Conservation (phyloP, 495 filamentous ascomycete genomes). For the Penicillium soppii region DNA sequence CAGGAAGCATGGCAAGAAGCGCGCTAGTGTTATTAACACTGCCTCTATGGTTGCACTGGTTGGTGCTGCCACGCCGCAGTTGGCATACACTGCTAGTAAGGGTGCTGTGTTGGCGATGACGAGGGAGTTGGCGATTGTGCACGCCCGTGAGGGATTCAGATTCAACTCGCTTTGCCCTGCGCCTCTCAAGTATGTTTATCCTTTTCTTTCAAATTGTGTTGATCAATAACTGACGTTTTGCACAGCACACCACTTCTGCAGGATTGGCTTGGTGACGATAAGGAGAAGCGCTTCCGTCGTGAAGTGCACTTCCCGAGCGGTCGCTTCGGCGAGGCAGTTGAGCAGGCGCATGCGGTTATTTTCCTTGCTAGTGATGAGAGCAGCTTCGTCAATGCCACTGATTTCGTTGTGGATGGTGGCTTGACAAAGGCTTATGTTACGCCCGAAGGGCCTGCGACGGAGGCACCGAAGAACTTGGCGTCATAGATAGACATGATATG, state of each 20-base stretch:
- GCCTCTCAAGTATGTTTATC: constrained; percentile 67
- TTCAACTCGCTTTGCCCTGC: constrained; percentile 96
- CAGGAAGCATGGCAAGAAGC: constrained; percentile 57
- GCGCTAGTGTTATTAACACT: constrained; percentile 87
- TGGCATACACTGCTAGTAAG: constrained; percentile 56
- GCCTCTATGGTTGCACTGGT: constrained; percentile 90
- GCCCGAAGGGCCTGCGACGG: constrained; percentile 70
- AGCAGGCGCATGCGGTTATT: constrained; percentile 87
- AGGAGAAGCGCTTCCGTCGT: constrained; percentile 72
- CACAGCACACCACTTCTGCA: constrained; percentile 71
- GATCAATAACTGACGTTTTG: background rate
- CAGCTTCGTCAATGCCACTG: constrained; percentile 82
- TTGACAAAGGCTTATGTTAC: constrained; percentile 94
- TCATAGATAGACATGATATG: background rate
- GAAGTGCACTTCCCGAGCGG: constrained; percentile 91
- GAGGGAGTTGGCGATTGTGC: constrained; percentile 34
- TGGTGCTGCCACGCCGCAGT: constrained; percentile 86
- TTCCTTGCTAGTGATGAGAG: constrained; percentile 91
- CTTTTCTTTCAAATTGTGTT: background rate
- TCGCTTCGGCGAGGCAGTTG: constrained; percentile 89
- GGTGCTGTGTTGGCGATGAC: constrained; percentile 6
- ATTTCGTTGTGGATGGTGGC: constrained; percentile 90
- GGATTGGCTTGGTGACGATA: constrained; percentile 87
- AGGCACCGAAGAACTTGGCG: constrained; percentile 64
- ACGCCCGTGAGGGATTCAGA: constrained; percentile 78